Percentiles rank a stretch among this genome's conserved stretches.
Evolutionary conservation across 345 rosid species (phyloP).

Genomic region (Reutealis trisperma): DNA sequence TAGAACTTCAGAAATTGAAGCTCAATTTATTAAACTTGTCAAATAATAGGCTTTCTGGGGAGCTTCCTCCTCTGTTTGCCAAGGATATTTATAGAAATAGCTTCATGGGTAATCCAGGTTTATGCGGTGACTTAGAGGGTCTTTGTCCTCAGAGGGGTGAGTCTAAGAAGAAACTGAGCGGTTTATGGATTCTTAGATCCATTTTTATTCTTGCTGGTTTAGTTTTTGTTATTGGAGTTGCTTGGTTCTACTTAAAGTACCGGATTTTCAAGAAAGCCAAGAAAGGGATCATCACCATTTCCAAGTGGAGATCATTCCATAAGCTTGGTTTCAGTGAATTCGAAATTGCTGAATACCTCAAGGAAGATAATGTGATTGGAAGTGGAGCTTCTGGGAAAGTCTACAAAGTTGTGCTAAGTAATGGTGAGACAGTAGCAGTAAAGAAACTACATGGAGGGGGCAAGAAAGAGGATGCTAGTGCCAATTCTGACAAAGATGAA

Average conservation of each 20-base stretch:
- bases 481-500: conserved; percentile 44
- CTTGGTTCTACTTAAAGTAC: conserved; percentile 60
- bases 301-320: conserved; percentile 90
- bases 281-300: conserved; percentile 31
- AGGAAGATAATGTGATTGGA: conserved; percentile 75
- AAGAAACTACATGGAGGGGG: conserved; percentile 57
- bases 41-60: conserved; percentile 63
- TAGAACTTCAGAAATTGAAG: conserved; percentile 70
- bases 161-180: conserved; percentile 35
- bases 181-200: conserved; percentile 61
- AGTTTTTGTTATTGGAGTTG: conserved; percentile 58
- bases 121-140: conserved; percentile 62
- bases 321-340: conserved; percentile 73
- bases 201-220: conserved; percentile 55
- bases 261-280: conserved; percentile 44
- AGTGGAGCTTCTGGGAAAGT: conserved; percentile 87
- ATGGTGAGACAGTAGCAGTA: conserved; percentile 77
- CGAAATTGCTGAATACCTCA: conserved; percentile 57
- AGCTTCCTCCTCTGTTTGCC: conserved; percentile 64
- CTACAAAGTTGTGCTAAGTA: conserved; percentile 66
- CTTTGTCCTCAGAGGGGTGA: conserved; percentile 48
- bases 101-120: conserved; percentile 75
- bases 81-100: conserved; percentile 47
- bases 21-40: conserved; percentile 79
- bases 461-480: conserved; percentile 37